Conservation (phyloP, 805 yeast species). For the Yarrowia yakushimensis region DNA sequence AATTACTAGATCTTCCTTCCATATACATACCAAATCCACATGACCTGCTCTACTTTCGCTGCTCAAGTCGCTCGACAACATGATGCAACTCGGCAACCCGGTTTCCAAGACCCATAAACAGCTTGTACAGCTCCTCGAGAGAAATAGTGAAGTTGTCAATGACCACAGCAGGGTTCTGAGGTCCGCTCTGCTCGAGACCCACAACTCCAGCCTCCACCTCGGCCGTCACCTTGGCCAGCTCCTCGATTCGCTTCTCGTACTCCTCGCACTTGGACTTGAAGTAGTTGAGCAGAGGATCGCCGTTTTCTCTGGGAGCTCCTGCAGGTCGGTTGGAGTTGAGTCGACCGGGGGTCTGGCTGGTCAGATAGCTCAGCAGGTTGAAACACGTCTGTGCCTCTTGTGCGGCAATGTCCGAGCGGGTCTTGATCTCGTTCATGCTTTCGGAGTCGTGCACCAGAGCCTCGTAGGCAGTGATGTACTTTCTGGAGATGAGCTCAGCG, state of each 20-base stretch:
- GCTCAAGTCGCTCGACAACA: slow-evolving; percentile 38
- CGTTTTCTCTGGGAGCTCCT: slow-evolving; percentile 35
- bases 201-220: slow-evolving; percentile 39
- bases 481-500: slow-evolving; percentile 49
- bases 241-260: slow-evolving; percentile 42
- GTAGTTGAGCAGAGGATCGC: slow-evolving; percentile 48
- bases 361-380: slow-evolving; percentile 30
- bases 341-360: slow-evolving; percentile 37
- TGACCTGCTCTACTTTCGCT: not conserved
- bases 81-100: slow-evolving; percentile 68
- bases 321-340: slow-evolving; percentile 18
- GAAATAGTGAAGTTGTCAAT: slow-evolving; percentile 34
- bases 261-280: slow-evolving; percentile 48
- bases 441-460: slow-evolving; percentile 50
- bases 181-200: slow-evolving; percentile 34
- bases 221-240: slow-evolving; percentile 35
- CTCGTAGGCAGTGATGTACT: slow-evolving; percentile 49
- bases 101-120: slow-evolving; percentile 71
- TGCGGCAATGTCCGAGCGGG: slow-evolving; percentile 30
- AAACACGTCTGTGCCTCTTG: slow-evolving; percentile 36
- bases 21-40: not conserved
- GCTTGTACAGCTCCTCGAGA: slow-evolving; percentile 55
- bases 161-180: slow-evolving; percentile 27
- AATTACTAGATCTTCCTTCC: not conserved
- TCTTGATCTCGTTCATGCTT: slow-evolving; percentile 34